Evolutionary conservation across 331 rosid species (phyloP).

Genomic region (Quercus tomentella): DNA sequence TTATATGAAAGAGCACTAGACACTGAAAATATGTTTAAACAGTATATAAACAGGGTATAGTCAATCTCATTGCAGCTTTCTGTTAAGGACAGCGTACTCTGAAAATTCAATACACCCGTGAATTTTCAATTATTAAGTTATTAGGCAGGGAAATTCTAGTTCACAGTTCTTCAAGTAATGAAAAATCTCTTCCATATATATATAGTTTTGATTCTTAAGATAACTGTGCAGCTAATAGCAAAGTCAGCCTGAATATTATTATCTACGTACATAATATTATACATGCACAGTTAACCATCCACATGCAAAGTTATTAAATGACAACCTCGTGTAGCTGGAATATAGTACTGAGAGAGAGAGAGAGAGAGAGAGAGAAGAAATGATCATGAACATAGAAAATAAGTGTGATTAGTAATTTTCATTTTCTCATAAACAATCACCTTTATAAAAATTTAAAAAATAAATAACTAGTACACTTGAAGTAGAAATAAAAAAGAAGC

Average conservation of each 20-base stretch:
- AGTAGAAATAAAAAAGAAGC: conserved; percentile 22
- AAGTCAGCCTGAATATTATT: neutral
- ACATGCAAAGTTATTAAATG: conserved; percentile 52
- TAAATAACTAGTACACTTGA: neutral
- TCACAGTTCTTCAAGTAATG: neutral
- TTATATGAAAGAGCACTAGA: too few relatives aligned
- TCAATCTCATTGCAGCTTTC: neutral
- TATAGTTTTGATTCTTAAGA: neutral
- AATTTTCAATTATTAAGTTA: neutral
- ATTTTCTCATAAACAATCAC: neutral
- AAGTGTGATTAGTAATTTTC: neutral
- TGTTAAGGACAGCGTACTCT: neutral
- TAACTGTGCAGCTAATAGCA: neutral
- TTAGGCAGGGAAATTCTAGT: neutral
- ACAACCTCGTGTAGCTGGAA: conserved; percentile 49
- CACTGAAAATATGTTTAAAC: too few relatives aligned
- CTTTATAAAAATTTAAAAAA: conserved; percentile 3
- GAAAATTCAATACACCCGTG: neutral
- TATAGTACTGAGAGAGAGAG: conserved; percentile 12
- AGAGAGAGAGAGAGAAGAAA: conserved; percentile 4
- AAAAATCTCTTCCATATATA: too few relatives aligned
- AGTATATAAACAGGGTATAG: neutral
- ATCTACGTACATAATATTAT: conserved; percentile 9
- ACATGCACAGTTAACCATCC: conserved; percentile 35
- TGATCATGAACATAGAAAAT: neutral